Evolutionary conservation across 306 rosid genomes (phyloP), one percentile per base, ranked within the genome.

Genomic region (Rubus parviflorus): DNA sequence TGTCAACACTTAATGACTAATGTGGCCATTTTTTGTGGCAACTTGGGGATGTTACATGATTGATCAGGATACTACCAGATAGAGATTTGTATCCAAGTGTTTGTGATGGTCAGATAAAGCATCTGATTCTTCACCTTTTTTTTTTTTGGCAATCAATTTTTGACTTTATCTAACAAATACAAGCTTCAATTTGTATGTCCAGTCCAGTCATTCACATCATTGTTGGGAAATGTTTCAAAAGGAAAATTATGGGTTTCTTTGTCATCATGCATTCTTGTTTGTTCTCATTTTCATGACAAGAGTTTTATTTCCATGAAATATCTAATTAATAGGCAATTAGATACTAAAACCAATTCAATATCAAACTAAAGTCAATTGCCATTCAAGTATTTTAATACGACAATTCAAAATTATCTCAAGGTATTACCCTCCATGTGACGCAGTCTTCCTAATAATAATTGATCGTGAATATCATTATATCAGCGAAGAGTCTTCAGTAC

Each of bases 1-100:
- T 48, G 81, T 83, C 81, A 56, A 72, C 52, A 16, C 47, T 14
- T 62, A 17, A 67, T 70, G 74, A 63, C 25, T 70, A 70, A 16
- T 54, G 20, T 56, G 51, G 49, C 84, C 81, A 78, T 23, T 56
- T 69, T 79, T 3, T 63, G 82, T 87, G 89, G 86, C 66, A 16
- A 83, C 62, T 49, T 70, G 64, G 58, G 69, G 25, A 72, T 54
- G 53, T 53, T 56, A 41, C 25, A 53, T 45, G 46, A 30, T 49
- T 14, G 15, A 37, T 38, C 70, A 40, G 20, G 25, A 65, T 19
- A 40, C 37, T 17, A 43, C 54, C 51, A n/a, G 15, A 8, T 40
- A 40, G 74, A 69, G 40, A 38, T 15, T 60, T 38, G 37, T 51
- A 25, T 48, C 61, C n/a, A 25, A 37, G 25, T 67, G 76, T 40